Evolutionary conservation across 1,284 basidiomycete species (phyloP).

Genomic region (Malassezia sympodialis): DNA sequence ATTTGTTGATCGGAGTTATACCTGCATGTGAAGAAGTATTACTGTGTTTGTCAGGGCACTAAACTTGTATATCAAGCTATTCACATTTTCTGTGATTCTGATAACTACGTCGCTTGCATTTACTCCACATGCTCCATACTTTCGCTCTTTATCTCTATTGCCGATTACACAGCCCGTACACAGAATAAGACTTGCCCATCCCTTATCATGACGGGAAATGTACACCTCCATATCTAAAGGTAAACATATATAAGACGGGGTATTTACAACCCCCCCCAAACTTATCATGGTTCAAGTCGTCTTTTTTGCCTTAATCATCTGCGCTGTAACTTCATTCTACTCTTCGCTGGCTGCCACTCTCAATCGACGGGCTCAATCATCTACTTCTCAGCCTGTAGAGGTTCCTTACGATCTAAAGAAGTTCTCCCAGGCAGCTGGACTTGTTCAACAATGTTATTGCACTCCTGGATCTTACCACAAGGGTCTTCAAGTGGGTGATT

Average conservation of each 20-base stretch:
- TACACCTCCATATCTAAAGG: not conserved
- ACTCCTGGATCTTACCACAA: not conserved
- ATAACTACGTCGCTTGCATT: too few relatives aligned
- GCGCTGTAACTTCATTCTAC: not conserved
- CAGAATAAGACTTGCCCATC: too few relatives aligned
- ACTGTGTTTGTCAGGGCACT: too few relatives aligned
- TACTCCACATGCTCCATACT: too few relatives aligned
- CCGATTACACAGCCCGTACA: too few relatives aligned
- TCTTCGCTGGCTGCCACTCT: not conserved
- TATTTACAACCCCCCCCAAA: not conserved
- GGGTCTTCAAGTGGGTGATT: conserved; percentile 20
- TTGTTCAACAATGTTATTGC: conserved; percentile 16
- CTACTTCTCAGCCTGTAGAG: not conserved
- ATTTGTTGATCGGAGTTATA: too few relatives aligned
- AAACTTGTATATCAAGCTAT: too few relatives aligned
- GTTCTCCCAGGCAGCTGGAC: conserved; percentile 10
- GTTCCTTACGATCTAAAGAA: not conserved
- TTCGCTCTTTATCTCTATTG: too few relatives aligned
- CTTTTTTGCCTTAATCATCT: not conserved
- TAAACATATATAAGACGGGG: not conserved
- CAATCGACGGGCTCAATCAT: not conserved
- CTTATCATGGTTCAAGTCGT: not conserved
- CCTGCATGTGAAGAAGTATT: too few relatives aligned
- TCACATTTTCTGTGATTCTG: too few relatives aligned
- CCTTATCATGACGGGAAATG: not conserved